These are phyloP conservation scores for Volvox carteri DNA, from an alignment of 163 green algal species.

Conservation along the genomic window DNA sequence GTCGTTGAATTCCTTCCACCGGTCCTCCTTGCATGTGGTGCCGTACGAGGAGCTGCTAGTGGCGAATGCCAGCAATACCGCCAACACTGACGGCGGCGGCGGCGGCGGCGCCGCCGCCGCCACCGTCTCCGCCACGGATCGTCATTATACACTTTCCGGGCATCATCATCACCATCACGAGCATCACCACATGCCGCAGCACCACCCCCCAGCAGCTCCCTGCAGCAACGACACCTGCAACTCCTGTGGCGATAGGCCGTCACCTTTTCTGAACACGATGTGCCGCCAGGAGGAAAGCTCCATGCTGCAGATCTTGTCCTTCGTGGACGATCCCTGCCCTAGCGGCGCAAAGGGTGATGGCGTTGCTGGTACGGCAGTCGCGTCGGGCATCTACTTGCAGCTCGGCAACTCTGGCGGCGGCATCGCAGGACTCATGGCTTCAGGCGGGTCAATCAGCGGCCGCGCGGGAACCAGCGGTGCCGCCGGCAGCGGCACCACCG, in stretches of 20 bases:
- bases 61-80: background rate
- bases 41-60: background rate
- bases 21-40: background rate
- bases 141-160: background rate
- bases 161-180: background rate
- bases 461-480: background rate
- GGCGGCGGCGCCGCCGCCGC: background rate
- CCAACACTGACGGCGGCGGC: background rate
- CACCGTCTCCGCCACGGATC: background rate
- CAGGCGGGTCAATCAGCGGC: background rate
- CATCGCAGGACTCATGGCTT: background rate
- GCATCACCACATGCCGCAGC: background rate
- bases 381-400: conserved; percentile 6
- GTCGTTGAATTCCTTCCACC: background rate
- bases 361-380: background rate
- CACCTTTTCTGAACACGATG: background rate
- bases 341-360: background rate
- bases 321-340: background rate
- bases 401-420: conserved; percentile 13
- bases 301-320: conserved; percentile 5
- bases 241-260: background rate
- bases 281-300: conserved; percentile 11
- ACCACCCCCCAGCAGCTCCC: background rate
- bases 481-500: background rate
- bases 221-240: background rate